A percentile compares a stretch with the other conserved stretches of the same genome.
Evolutionary conservation across 352 stramenopile genomes (phyloP).

Genomic region (Phytophthora pinifolia): DNA sequence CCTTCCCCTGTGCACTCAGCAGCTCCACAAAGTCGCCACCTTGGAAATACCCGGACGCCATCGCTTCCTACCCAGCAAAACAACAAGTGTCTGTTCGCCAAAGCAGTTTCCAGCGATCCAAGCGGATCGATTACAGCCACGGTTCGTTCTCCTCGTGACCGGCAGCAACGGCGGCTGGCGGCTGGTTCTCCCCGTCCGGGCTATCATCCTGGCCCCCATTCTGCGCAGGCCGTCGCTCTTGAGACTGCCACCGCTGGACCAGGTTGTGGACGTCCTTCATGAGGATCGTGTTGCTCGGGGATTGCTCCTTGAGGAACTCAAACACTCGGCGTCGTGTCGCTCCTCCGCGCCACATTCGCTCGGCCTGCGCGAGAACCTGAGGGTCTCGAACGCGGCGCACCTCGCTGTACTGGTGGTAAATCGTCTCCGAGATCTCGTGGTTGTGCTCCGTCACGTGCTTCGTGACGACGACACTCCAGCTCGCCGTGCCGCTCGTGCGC

Average conservation of each 20-base stretch:
- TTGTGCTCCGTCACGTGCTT: slow-evolving; percentile 75
- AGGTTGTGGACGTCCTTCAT: slow-evolving; percentile 88
- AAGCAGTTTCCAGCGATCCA: slow-evolving; percentile 12
- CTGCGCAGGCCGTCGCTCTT: slow-evolving; percentile 23
- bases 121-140: slow-evolving; percentile 29
- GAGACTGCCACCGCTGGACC: slow-evolving; percentile 66
- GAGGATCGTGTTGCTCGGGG: slow-evolving; percentile 47
- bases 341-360: slow-evolving; percentile 62
- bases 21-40: slow-evolving; percentile 82
- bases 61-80: slow-evolving; percentile 15
- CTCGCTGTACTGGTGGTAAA: slow-evolving; percentile 73
- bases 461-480: slow-evolving; percentile 72
- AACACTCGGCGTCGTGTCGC: slow-evolving; percentile 63
- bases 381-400: slow-evolving; percentile 69
- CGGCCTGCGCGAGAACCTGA: slow-evolving; percentile 48
- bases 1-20: slow-evolving; percentile 75
- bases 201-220: not conserved
- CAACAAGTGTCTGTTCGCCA: slow-evolving; percentile 23
- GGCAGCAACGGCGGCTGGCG: slow-evolving; percentile 6
- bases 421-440: slow-evolving; percentile 54
- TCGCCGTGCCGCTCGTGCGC: slow-evolving; percentile 27
- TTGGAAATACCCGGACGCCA: slow-evolving; percentile 63
- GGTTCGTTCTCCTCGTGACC: slow-evolving; percentile 14
- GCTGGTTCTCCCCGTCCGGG: slow-evolving; percentile 5
- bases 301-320: slow-evolving; percentile 71